Base-by-base conservation (phyloP, 371 early-diverging fungal species). In the Syncephalastrum sp. region DNA sequence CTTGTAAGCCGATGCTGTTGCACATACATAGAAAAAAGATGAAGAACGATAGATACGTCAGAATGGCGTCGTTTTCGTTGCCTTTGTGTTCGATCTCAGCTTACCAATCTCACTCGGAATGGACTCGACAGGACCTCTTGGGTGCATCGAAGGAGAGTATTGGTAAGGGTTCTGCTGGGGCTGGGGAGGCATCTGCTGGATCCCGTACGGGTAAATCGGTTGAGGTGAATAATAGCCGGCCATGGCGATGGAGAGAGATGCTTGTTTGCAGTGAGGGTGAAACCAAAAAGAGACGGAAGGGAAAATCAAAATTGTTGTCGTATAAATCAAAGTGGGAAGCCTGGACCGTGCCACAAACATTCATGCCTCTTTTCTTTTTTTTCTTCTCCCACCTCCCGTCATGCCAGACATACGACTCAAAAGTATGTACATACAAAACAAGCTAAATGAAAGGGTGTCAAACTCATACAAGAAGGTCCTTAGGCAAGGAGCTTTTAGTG, bases 41-140 rank as follows among this genome's bases (percentile, higher is more conserved):
- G 4, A 44, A 57, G 21, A 7, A 48, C 13, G 38, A 54, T 44
- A 15, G 10, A 46, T 16, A 46, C 47, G 15, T 46, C 47, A 46
- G 47, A 46, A 46, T 19, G 19, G 7, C 47, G 47, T 46, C 13
- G 23, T 46, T 16, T 46, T 46, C 3, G 16, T 27, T 14, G 4
- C 29, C 29, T 7, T 50, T 24, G 7, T 29, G 17, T 51, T 42
- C 0, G n/a, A 42, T 53, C 53, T 23, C 53, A 53, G 38, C 16
- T 41, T 52, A 52, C 52, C 38, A 42, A 52, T 52, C 42, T 52
- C 52, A 52, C 25, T 33, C 5, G 52, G 52, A 21, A 52, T 52
- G 17, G 16, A 19, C 24, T 52, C 52, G 4, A 42, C 17, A 8
- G 52, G 42, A 33, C 38, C 38, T 46, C 47, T 19, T 46, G 47